Base-by-base conservation (phyloP, 2,329 filamentous ascomycete species). In the Davidsoniella virescens region DNA sequence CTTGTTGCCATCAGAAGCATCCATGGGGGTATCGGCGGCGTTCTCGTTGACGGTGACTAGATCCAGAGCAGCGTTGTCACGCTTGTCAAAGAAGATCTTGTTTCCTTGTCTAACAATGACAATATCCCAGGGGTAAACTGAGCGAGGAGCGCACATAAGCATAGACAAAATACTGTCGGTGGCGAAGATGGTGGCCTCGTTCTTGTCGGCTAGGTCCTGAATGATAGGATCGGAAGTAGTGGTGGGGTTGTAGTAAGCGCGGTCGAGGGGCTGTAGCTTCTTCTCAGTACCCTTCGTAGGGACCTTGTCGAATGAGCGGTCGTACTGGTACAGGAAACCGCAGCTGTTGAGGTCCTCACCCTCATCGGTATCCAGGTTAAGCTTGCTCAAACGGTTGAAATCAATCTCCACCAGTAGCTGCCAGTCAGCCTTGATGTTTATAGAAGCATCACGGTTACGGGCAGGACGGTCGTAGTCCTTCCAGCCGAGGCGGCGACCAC, bases 11-110 rank as follows among this genome's bases (percentile, higher is more conserved):
- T 96, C 90, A 52, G 86, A 81, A 25, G 84, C 79, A 65, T 98
- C 92, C 49, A 96, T 76, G 37, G 92, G 92, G 23, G 90, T 87
- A 65, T 98, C 92, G 54, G 84, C 84, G 8, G 92, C 92, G 67
- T 98, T 98, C 72, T 98, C 92, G 69, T 98, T 98, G 66, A 98
- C 92, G 1, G 90, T 95, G 55, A 96, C 88, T 78, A 96, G 87
- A 69, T 98, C 92, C 47, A 98, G 78, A 52, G 84, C 85, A 53
- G 88, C 87, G 61, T 88, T 90, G 55, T 95, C 88, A 57, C 92
- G 86, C 80, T 98, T 98, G 76, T 98, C 92, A 57, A 98, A 80
- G 79, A 87, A 98, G 67, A 98, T 80, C 78, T 95, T 95, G 78
- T 88, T 85, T 65, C 84, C 87, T 65, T 93, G 87, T 66, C 85